Evolutionary conservation across 2,329 filamentous ascomycete genomes (phyloP).

Genomic region (Rhinocladiella similis): DNA sequence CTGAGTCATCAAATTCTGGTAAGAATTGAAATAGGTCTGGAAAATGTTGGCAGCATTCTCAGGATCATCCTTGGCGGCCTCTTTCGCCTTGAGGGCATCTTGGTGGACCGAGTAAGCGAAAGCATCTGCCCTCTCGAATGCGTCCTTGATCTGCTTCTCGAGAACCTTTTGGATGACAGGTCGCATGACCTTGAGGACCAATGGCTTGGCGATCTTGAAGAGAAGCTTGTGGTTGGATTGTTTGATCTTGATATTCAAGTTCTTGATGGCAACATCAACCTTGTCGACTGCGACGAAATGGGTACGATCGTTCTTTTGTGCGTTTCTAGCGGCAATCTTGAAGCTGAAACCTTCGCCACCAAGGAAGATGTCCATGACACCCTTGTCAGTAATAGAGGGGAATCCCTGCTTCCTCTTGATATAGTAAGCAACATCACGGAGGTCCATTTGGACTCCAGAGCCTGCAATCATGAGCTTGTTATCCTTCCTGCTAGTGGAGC

Average conservation of each 20-base stretch:
- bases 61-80: constrained; percentile 67
- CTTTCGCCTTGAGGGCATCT: constrained; percentile 73
- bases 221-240: constrained; percentile 93
- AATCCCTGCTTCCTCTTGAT: constrained; percentile 94
- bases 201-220: constrained; percentile 81
- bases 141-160: constrained; percentile 85
- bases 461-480: constrained; percentile 84
- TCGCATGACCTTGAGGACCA: constrained; percentile 79
- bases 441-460: constrained; percentile 87
- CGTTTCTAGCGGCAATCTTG: constrained; percentile 83
- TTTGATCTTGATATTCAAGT: constrained; percentile 85
- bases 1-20: constrained; percentile 71
- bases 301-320: constrained; percentile 70
- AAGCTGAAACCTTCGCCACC: constrained; percentile 87
- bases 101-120: constrained; percentile 75
- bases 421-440: constrained; percentile 86
- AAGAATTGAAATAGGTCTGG: constrained; percentile 74
- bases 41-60: constrained; percentile 80
- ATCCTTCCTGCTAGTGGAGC: constrained; percentile 74
- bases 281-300: constrained; percentile 95
- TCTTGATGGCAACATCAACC: constrained; percentile 76
- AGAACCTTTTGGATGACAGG: constrained; percentile 83
- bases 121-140: constrained; percentile 72
- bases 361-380: constrained; percentile 84
- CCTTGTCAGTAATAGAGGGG: constrained; percentile 81